Evolutionary conservation across 1,284 basidiomycete genomes (phyloP), one percentile per base, ranked within the genome.

Genomic region (Entoloma clypeatum): DNA sequence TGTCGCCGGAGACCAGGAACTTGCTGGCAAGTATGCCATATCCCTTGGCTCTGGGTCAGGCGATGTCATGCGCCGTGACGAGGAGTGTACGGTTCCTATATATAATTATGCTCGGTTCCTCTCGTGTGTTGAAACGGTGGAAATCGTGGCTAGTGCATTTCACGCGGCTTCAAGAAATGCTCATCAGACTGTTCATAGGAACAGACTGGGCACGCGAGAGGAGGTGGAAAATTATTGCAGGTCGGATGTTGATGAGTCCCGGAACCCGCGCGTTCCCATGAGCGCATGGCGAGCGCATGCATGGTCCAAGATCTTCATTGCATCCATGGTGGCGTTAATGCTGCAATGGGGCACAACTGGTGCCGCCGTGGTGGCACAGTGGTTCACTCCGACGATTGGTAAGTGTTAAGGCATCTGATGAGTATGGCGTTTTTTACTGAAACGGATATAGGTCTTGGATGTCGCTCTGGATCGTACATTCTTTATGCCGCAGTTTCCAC

Each of bases 1-100:
- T 8, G 14, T 22, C 9, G 19, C 24, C 11, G n/a, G n/a, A n/a
- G n/a, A n/a, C n/a, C n/a, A n/a, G n/a, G 11, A 11, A 5, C 22
- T 26, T 11, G 18, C 39, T 24, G 30, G 7, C 1, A 9, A 31
- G 22, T 23, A 34, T 32, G 42, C 27, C 5, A 45, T 52, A 42
- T 39, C 22, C 11, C 36, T 43, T 22, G n/a, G 9, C 5, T 24
- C 14, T 7, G 7, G 4, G 13, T 17, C 8, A 26, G 21, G 24
- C 8, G 28, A 22, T 10, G 27, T 17, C 10, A 32, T 49, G 11
- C 45, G 33, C 10, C 24, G 43, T 25, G 47, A 54, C 37, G 50
- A 54, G 30, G 32, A 40, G 14, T 36, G 41, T 28, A 49, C 32
- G n/a, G 39, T 48, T 17, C 52, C 52, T 16, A 39, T 54, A 9